Evolutionary conservation across 2,329 filamentous ascomycete genomes (phyloP).

Genomic region (Conoideocrella luteorostrata): DNA sequence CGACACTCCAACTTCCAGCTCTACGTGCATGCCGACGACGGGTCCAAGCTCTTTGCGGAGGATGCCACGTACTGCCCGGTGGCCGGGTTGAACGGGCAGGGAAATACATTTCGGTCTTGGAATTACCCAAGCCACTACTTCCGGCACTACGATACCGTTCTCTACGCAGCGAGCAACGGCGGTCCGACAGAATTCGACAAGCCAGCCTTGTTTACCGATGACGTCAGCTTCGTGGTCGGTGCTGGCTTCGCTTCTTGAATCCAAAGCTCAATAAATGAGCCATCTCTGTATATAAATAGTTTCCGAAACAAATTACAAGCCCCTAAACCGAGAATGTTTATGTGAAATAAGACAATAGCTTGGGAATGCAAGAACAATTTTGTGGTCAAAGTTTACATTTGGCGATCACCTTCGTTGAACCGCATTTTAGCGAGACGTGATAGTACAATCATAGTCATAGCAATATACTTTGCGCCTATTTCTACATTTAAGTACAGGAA

Average conservation of each 20-base stretch:
- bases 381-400: too few species aligned
- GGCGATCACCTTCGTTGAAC: too few species aligned
- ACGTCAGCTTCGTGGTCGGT: constrained; percentile 1
- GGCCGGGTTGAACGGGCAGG: constrained; percentile 42
- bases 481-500: too few species aligned
- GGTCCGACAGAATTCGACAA: not conserved
- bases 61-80: constrained; percentile 59
- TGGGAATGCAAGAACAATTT: too few species aligned
- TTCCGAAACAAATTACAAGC: too few species aligned
- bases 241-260: not conserved
- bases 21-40: constrained; percentile 42
- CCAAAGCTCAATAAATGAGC: too few species aligned
- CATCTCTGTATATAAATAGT: too few species aligned
- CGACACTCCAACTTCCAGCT: constrained; percentile 50
- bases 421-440: too few species aligned
- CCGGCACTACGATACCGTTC: constrained; percentile 38
- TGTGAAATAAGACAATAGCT: too few species aligned
- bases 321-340: too few species aligned
- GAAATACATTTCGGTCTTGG: constrained; percentile 50
- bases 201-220: not conserved
- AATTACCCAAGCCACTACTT: constrained; percentile 53
- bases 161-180: constrained; percentile 2
- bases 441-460: too few species aligned
- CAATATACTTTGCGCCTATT: too few species aligned
- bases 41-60: constrained; percentile 49